Conservation (phyloP, 2,329 filamentous ascomycete species). For the Cercospora sp. region DNA sequence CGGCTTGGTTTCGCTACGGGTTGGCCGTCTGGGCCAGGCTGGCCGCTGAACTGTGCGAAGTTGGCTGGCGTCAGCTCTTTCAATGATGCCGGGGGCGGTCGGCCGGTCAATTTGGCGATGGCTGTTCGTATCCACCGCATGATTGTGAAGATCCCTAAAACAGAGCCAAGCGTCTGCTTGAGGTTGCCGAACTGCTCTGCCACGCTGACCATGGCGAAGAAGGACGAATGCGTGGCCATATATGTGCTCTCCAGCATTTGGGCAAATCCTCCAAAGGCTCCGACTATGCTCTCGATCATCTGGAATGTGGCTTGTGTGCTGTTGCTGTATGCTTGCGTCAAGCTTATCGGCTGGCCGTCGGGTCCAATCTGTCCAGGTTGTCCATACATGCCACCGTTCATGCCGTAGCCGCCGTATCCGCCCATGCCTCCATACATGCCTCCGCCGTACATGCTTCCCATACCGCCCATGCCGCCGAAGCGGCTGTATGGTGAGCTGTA, state of each 20-base stretch:
- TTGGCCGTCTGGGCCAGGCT: constrained; percentile 63
- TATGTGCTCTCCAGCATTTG: constrained; percentile 99
- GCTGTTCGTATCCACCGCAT: constrained; percentile 93
- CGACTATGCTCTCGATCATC: constrained; percentile 95
- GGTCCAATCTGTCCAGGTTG: constrained; percentile 54
- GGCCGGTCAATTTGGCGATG: constrained; percentile 88
- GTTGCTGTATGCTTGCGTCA: constrained; percentile 93
- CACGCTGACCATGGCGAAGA: constrained; percentile 98
- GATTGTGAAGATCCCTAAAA: constrained; percentile 91
- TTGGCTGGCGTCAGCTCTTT: constrained; percentile 84
- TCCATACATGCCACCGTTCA: constrained; percentile 37
- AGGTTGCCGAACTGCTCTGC: constrained; percentile 96
- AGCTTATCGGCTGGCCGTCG: constrained; percentile 82
- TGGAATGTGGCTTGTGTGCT: constrained; percentile 97
- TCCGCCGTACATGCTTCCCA: constrained; percentile 23
- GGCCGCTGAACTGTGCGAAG: constrained; percentile 83
- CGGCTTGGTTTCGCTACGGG: constrained; percentile 72
- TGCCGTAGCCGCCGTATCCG: constrained; percentile 38
- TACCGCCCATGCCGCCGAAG: constrained; percentile 47
- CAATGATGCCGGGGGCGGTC: constrained; percentile 83
- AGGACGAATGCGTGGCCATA: constrained; percentile 98
- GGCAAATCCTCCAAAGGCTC: constrained; percentile 93
- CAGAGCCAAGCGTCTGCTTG: constrained; percentile 86
- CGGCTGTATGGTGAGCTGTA: constrained; percentile 50
- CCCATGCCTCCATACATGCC: constrained; percentile 21